Base-by-base conservation (phyloP, 1,284 basidiomycete species). In the Crucibulum parvulum region DNA sequence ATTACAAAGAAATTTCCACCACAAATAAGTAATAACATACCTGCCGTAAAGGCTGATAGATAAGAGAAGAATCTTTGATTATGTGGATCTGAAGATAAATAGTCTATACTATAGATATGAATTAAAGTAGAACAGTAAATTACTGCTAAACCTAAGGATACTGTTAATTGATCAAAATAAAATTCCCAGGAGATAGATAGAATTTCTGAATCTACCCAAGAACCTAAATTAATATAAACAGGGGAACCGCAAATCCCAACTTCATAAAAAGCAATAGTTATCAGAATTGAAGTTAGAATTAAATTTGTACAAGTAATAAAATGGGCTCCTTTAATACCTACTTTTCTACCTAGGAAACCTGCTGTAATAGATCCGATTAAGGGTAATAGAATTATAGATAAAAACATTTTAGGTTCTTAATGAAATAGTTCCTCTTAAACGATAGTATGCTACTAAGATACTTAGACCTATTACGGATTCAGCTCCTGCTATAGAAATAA, bases 131-230 rank as follows among this genome's bases (percentile, higher is more conserved):
- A 53, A 53, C 47, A 50, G 31, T 50, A 53, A 6, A 53, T 53
- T 36, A 53, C 51, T 36, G 51, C 51, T 53, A 53, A 53, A 53
- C 51, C 51, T 53, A 53, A 53, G 15, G 51, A 53, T 36, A 53
- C 51, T 15, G 51, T 53, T 53, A 53, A 53, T 53, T 53, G 51
- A 53, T 53, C 51, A 37, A 53, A 53, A 53, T 53, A 36, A 53
- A 53, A 53, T 37, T 36, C 51, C 51, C 51, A 53, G 37, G 51
- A 34, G 15, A 53, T 53, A 13, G 51, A 36, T 37, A 53, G 15
- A 35, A 53, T 16, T 53, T 53, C 51, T 35, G 31, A 36, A 53
- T 53, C 51, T 35, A 53, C 15, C 51, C 51, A 53, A 53, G 11
- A 35, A 53, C 51, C 51, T 36, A 53, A 37, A 53, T 53, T 53